phyloP scores from a whole-genome alignment of 108 stramenopile species.

The Stephanodiscus triporus region DNA sequence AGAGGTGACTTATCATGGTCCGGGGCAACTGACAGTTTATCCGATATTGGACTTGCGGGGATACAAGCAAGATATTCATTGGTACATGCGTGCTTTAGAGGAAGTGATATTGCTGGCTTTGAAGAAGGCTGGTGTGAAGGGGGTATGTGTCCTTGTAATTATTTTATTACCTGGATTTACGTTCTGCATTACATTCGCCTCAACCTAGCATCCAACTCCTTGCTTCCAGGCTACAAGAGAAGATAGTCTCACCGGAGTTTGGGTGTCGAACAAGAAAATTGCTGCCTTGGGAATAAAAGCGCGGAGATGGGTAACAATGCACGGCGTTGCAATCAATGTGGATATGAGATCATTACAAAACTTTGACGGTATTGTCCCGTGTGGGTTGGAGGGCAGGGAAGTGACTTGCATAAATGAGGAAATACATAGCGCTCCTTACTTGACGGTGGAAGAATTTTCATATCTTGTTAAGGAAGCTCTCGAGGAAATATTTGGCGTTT shows the following conservation, averaged over 20 bases:
- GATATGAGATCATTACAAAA: slow-evolving; percentile 57
- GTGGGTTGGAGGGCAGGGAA: slow-evolving; percentile 73
- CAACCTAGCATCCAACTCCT: neutral
- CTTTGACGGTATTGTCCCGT: slow-evolving; percentile 86
- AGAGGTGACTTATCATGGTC: slow-evolving; percentile 98
- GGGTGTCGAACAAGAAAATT: slow-evolving; percentile 89
- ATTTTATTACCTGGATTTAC: neutral
- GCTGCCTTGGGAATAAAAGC: slow-evolving; percentile 92
- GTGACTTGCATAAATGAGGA: slow-evolving; percentile 81
- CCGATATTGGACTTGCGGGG: slow-evolving; percentile 91
- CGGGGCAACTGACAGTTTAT: slow-evolving; percentile 95
- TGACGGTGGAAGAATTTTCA: slow-evolving; percentile 65
- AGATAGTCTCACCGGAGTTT: slow-evolving; percentile 90
- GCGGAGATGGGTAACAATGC: slow-evolving; percentile 95
- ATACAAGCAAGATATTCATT: slow-evolving; percentile 95
- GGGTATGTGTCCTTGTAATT: slow-evolving; percentile 24
- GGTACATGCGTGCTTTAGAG: slow-evolving; percentile 96
- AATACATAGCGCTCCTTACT: slow-evolving; percentile 29
- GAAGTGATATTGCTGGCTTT: slow-evolving; percentile 82
- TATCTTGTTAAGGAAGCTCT: slow-evolving; percentile 58
- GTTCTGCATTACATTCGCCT: neutral
- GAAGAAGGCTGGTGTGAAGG: slow-evolving; percentile 48
- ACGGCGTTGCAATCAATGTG: slow-evolving; percentile 96
- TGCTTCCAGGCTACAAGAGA: slow-evolving; percentile 51
- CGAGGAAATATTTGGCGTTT: slow-evolving; percentile 54